Base-by-base conservation (phyloP, 2,329 filamentous ascomycete genomes). In the Ustulina deusta region DNA sequence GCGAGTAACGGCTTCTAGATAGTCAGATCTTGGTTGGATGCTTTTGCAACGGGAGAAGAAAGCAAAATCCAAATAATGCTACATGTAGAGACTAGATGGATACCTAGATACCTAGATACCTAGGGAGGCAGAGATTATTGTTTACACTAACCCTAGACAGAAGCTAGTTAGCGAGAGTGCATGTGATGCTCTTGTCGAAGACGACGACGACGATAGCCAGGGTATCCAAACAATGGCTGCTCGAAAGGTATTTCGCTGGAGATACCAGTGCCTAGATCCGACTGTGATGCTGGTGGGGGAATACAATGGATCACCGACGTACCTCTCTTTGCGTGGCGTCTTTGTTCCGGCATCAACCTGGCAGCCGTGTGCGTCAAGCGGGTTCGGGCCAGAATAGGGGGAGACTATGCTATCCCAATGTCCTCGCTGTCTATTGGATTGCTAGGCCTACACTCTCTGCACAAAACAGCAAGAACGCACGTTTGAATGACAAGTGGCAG, bases 401-500 rank as follows among this genome's bases (percentile, higher is more conserved):
- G 13, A 29, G 54, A 10, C 17, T 36, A 36, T 46, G 38, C 17
- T 60, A 49, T 61, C 52, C 48, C 27, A 29, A 57, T 57, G 32
- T 15, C 38, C 36, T 38, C 22, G 49, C 57, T 54, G 55, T 22
- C 6, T 25, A 32, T 52, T 22, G 15, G 58, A 36, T 52, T 52
- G 22, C 17, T 29, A 25, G 38, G 29, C n/a, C n/a, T n/a, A n/a
- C n/a, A 15, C 52, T 22, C 44, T 49, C 25, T 61, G 40, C 1
- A 32, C 51, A 27, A 51, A 22, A 46, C 15, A 40, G 44, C 46
- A 34, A 44, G n/a, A 22, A 20, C 49, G 44, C 20, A 36, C 40
- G 52, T 59, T 52, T n/a, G 48, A 20, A 40, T 65, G 65, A 64
- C 68, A 69, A 68, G 65, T 68, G 68, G 65, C 58, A 42, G 61